Evolutionary conservation across 768 basidiomycete species (phyloP), one percentile per base, ranked within the genome.

Genomic region (Calocera viscosa): DNA sequence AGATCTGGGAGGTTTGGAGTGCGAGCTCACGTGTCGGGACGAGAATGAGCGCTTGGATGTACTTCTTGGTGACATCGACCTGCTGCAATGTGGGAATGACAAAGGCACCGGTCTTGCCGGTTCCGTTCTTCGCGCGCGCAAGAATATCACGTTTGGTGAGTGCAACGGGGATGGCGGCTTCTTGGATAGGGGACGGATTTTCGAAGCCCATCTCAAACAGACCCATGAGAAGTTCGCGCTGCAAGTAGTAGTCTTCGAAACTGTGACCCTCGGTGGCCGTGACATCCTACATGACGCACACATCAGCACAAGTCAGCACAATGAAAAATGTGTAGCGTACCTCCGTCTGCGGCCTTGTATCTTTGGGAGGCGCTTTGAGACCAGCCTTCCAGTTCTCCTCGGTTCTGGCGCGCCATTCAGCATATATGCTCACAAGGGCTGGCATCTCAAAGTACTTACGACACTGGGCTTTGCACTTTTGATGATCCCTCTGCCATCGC

Each of bases 181-280:
- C 95, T 82, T 99, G 95, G 78, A 99, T 97, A 69, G 95, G 95
- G 28, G 92, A 95, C 47, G 95, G 95, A 72, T 83, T 87, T 79
- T 98, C 95, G 75, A 94, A 95, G 67, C 95, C 95, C 71, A 94
- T 96, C 79, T 97, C 94, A 73, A 94, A 99, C 76, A 98, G 96
- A 73, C 95, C 95, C 95, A 99, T 98, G 76, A 99, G 86, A 69
- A 99, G 86, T 78, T 98, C 95, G 71, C 95, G 86, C 66, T 89
- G 85, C 74, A 95, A 83, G 77, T 80, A 84, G 86, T 94, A 90
- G 75, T 94, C 92, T 79, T 99, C 96, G 70, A 96, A 99, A 75
- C 97, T 94, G 72, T 86, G 82, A 69, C 95, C 95, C 77, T 93
- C 90, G 30, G 92, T 95, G 2, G 87, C 87, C 30, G 88, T 90